A percentile compares a stretch with the other conserved stretches of the same genome.
Conservation (phyloP, 192 early-diverging fungal genomes). For the Gonapodya prolifera region DNA sequence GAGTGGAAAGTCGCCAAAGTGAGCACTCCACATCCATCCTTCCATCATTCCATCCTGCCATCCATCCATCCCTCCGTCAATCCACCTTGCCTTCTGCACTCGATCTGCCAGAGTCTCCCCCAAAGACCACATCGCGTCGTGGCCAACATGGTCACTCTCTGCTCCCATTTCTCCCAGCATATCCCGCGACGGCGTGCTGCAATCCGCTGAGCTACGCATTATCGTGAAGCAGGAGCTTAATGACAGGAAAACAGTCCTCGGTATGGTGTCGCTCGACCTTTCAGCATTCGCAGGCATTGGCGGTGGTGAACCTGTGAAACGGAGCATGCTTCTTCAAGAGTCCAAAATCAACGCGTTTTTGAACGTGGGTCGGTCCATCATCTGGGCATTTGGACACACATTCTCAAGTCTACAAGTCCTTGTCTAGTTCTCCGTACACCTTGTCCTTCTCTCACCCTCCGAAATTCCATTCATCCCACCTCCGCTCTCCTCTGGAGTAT, state of each 20-base stretch:
- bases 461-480: neutral
- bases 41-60: too few relatives aligned
- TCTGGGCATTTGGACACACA: too few relatives aligned
- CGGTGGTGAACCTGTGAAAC: neutral
- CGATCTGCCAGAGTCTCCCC: neutral
- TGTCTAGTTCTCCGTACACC: neutral
- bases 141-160: neutral
- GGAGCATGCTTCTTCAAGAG: neutral
- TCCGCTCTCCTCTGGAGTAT: neutral
- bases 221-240: neutral
- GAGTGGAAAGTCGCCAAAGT: neutral
- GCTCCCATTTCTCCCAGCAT: neutral
- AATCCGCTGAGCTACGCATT: neutral
- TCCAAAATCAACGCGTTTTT: neutral
- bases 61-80: neutral
- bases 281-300: neutral
- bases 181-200: neutral
- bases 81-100: too few relatives aligned
- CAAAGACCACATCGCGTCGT: neutral
- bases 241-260: neutral
- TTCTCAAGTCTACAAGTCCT: too few relatives aligned
- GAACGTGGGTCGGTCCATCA: neutral
- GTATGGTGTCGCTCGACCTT: neutral
- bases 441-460: neutral
- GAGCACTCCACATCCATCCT: neutral